Base-by-base conservation (phyloP, 106 monocot species). In the Allium sativum region DNA sequence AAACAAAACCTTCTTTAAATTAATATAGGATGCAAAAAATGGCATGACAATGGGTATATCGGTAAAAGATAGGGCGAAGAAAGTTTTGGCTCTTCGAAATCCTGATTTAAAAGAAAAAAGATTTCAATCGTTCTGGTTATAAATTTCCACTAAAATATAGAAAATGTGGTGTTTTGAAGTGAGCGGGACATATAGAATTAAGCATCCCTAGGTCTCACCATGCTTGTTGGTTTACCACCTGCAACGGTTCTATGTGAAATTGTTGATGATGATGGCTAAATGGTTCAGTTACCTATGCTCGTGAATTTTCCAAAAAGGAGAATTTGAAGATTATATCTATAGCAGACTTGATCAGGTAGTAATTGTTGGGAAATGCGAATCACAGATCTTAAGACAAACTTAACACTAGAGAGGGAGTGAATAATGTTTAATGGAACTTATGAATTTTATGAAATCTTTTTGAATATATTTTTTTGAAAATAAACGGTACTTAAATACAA, bases 161-260 rank as follows among this genome's bases (percentile, higher is more conserved):
- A 76, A 84, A 95, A 59, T 89, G 94, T 22, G 94, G 94, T 53
- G 89, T 95, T 15, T 59, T 95, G 18, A 95, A 86, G 79, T 76
- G 94, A 74, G 94, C 94, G 52, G 94, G 94, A 31, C 94, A 95
- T 48, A 95, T 89, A 21, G 94, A n/a, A n/a, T n/a, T n/a, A 95
- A 74, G 94, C 94, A 45, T 89, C 94, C 41, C 79, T 90, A 64
- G 94, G 90, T 73, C 81, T 95, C 56, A 78, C 84, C 31, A 55
- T 86, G n/a, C 68, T 95, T 48, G 94, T 89, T 65, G 94, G 81
- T 10, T 77, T 95, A 51, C 69, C 78, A 12, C 89, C 89, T 58
- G 80, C 55, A 66, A 85, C 83, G 45, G 83, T 94, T 57, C 67
- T 94, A 10, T 94, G 89, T 70, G 93, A 89, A 68, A 72, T 94